Evolutionary conservation across 257 asterid species (phyloP).

Genomic region (Solanum etuberosum): DNA sequence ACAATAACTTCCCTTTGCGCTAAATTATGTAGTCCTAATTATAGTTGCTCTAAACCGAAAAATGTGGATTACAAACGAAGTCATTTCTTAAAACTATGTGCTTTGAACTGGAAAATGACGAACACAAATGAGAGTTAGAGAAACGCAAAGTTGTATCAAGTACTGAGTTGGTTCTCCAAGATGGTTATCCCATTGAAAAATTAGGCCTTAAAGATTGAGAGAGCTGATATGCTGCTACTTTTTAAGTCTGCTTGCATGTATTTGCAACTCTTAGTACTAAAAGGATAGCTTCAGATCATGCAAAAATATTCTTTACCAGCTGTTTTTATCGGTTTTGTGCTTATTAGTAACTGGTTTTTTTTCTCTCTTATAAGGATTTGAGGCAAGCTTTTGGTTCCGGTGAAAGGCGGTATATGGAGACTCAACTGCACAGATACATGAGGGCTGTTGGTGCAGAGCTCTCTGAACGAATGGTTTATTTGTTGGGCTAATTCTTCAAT

Average conservation of each 20-base stretch:
- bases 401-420: slow-evolving; percentile 42
- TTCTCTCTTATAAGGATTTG: slow-evolving; percentile 48
- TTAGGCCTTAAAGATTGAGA: not conserved
- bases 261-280: not conserved
- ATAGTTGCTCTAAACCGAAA: not conserved
- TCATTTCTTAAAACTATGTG: not conserved
- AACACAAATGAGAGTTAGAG: not conserved
- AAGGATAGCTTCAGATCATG: not conserved
- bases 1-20: not conserved
- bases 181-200: not conserved
- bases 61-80: not conserved
- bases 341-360: not conserved
- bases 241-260: not conserved
- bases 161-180: not conserved
- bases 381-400: slow-evolving; percentile 48
- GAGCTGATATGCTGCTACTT: not conserved
- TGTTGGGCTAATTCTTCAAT: slow-evolving; percentile 30
- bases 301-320: not conserved
- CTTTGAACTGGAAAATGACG: not conserved
- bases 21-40: not conserved
- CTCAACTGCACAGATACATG: slow-evolving; percentile 43
- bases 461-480: slow-evolving; percentile 64
- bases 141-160: not conserved
- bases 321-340: not conserved
- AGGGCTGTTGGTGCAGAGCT: slow-evolving; percentile 74